Conservation (phyloP, 2,329 filamentous ascomycete species). For the Aspergillus fijiensis region DNA sequence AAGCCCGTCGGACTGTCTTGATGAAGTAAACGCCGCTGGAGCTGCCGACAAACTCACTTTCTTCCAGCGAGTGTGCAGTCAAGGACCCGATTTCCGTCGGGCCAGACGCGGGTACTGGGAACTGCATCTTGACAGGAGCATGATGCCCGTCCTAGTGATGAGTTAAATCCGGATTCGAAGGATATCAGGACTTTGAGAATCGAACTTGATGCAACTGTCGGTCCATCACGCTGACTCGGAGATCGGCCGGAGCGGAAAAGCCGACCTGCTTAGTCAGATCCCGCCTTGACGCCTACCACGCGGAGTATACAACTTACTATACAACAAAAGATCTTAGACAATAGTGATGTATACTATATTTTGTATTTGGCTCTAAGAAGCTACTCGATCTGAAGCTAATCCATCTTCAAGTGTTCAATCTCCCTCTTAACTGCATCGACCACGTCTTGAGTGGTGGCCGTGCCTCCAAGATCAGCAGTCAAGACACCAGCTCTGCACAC, state of each 20-base stretch:
- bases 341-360: too few species aligned
- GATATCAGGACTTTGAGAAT: background rate
- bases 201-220: background rate
- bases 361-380: too few species aligned
- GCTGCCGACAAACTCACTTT: slow-evolving; percentile 54
- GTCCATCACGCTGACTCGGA: background rate
- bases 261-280: background rate
- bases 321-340: too few species aligned
- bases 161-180: background rate
- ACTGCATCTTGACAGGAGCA: slow-evolving; percentile 27
- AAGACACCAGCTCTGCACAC: slow-evolving; percentile 55
- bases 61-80: slow-evolving; percentile 43
- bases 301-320: too few species aligned
- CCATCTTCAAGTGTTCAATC: slow-evolving; percentile 36
- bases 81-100: slow-evolving; percentile 41
- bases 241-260: background rate
- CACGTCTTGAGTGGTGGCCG: slow-evolving; percentile 56
- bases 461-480: slow-evolving; percentile 61
- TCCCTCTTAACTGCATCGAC: slow-evolving; percentile 57
- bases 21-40: slow-evolving; percentile 56
- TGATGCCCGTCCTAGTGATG: slow-evolving; percentile 10
- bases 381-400: background rate
- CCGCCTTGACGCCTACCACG: too few species aligned
- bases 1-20: slow-evolving; percentile 55
- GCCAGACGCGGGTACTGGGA: slow-evolving; percentile 11